Base-by-base conservation (phyloP, 1,139 yeast genomes). In the Spathaspora jeffriesii region DNA sequence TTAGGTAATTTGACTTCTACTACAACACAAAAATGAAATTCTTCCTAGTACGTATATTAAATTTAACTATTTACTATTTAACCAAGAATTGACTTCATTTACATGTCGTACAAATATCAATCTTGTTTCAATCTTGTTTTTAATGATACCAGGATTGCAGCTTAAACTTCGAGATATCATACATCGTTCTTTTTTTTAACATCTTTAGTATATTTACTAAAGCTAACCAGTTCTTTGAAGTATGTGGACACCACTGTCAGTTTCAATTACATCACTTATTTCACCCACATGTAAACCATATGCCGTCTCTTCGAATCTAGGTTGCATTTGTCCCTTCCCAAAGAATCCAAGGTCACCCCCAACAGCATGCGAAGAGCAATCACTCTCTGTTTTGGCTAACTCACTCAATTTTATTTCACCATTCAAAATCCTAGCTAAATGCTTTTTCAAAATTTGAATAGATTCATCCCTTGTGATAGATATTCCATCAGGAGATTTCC, bases 291-390 rank as follows among this genome's bases (percentile, higher is more conserved):
- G 82, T 56, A 93, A 73, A 8, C 70, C 84, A 63, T 87, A 92
- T 0, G 97, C 86, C 2, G 96, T 96, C 51, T 84, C 84, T 64
- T 93, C 99, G 61, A 93, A 93, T 49, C 85, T 73, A 42, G 96
- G 96, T 64, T 93, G 98, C 99, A 93, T 93, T 60, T 86, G 92
- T 34, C 97, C 97, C 50, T 78, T 82, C 21, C 88, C 90, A 62
- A 93, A 93, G 62, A 71, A 83, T 0, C 99, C 99, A 59, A 93
- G 75, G 64, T 93, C 99, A 40, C 99, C 99, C 23, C 91, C 91
- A 59, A 89, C 84, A 42, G 86, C 74, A 57, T 88, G 96, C 9
- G 96, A 87, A 20, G 88, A 80, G 65, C 98, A 91, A 64, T 93
- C 99, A 53, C 96, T 86, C 61, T 90, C 96, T 4, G 91, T 81